Percentiles rank a stretch among this genome's conserved stretches.
phyloP scores from a whole-genome alignment of 352 stramenopile species.

The Thalassiosira ordinaria region DNA sequence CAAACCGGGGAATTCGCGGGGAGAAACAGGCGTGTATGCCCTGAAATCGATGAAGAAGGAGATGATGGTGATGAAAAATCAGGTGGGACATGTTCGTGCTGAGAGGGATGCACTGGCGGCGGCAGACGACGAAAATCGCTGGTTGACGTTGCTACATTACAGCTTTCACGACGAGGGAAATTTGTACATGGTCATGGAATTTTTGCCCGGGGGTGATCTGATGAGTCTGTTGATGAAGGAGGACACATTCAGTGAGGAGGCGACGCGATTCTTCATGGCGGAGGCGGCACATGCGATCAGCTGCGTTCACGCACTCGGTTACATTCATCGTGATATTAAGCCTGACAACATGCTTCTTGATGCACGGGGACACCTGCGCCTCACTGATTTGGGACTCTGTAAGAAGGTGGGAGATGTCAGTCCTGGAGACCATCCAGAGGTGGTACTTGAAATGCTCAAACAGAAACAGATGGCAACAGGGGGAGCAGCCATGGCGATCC shows the following conservation, averaged over 20 bases:
- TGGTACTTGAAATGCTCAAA: conserved; percentile 79
- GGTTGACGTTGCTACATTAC: conserved; percentile 97
- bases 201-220: conserved; percentile 97
- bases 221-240: conserved; percentile 99
- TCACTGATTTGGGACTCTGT: conserved; percentile 98
- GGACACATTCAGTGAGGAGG: conserved; percentile 93
- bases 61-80: conserved; percentile 91
- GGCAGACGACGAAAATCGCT: conserved; percentile 95
- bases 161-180: conserved; percentile 93
- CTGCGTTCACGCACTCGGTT: conserved; percentile 97
- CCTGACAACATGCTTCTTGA: conserved; percentile 95
- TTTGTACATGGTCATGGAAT: conserved; percentile 98
- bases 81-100: conserved; percentile 96
- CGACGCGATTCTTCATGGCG: conserved; percentile 96
- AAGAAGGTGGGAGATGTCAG: conserved; percentile 95
- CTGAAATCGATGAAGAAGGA: conserved; percentile 92
- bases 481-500: conserved; percentile 33
- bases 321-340: conserved; percentile 99
- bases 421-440: conserved; percentile 78
- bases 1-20: conserved; percentile 59
- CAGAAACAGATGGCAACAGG: conserved; percentile 57
- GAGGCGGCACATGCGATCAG: conserved; percentile 98
- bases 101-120: conserved; percentile 97
- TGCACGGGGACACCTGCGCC: conserved; percentile 97
- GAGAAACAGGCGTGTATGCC: conserved; percentile 79